A percentile compares a stretch with the other conserved stretches of the same genome.
phyloP scores from a whole-genome alignment of 1,284 basidiomycete genomes.

The Heimioporus punctisporus region DNA sequence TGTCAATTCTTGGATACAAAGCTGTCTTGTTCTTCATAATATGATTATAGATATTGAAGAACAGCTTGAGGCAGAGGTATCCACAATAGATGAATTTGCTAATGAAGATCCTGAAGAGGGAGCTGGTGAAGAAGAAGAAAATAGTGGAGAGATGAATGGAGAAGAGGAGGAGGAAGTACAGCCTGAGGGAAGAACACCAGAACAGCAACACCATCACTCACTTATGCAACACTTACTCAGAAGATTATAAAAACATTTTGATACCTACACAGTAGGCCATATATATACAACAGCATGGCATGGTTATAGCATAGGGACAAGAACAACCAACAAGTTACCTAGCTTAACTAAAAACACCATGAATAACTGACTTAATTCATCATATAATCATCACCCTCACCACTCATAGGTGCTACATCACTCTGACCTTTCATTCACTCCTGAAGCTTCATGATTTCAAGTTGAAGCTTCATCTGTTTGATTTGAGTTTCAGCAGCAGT shows the following conservation, averaged over 20 bases:
- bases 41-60: slow-evolving; percentile 15
- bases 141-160: background rate
- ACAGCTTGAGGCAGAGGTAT: slow-evolving; percentile 1
- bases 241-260: no score
- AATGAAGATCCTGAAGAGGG: background rate
- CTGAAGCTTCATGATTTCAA: background rate
- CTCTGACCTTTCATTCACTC: background rate
- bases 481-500: background rate
- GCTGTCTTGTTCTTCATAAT: no score
- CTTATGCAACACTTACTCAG: background rate
- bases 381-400: background rate
- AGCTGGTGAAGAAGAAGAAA: no score
- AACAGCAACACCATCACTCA: background rate
- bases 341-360: no score
- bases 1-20: no score
- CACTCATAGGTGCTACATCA: background rate
- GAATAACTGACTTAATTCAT: no score
- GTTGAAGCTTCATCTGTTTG: background rate
- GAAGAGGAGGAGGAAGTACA: no score
- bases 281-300: background rate
- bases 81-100: background rate
- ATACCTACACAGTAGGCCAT: no score
- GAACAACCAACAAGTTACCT: background rate
- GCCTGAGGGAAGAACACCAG: background rate
- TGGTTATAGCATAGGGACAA: background rate